Base-by-base conservation (phyloP, 148 eudicot genomes). In the Polygonum aviculare region DNA sequence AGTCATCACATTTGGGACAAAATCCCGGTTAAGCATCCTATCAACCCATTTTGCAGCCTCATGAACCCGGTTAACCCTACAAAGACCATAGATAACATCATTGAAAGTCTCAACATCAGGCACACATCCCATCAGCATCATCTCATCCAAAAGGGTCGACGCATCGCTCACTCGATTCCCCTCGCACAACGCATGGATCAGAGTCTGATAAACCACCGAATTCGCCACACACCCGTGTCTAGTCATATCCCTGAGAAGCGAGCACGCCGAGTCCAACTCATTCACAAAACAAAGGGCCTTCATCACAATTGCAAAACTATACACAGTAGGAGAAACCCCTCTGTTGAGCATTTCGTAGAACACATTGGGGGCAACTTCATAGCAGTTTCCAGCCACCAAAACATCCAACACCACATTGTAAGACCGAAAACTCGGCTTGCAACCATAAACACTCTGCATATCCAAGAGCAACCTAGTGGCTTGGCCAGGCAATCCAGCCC, bases 151-250 rank as follows among this genome's bases (percentile, higher is more conserved):
- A 72, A 89, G 82, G 59, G 77, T 84, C 73, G 79, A 73, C 0
- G 93, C 91, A 31, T 95, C 99, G 78, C 88, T 86, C 33, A 93
- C 87, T 76, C 97, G 83, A 75, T 79, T 77, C 69, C 83, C 75
- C 89, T 81, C 85, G 62, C 84, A 88, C 69, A 93, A 86, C 3
- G 98, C 82, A 65, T 87, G 91, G 57, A 95, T 91, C 50, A 95
- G 81, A 16, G 94, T 93, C 84, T 95, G 90, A 75, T 95, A 95
- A 79, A 95, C 83, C 11, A 91, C 80, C 2, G 97, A 82, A 84
- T 89, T 93, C 14, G 99, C 94, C 19, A 95, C 98, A 83, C 99
- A 93, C 62, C 98, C 99, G 81, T 93, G 82, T 76, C 85, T 95
- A 12, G 94, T 88, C 99, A 95, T 91, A 82, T 91, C 99, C 79